Conservation (phyloP, 2,329 filamentous ascomycete genomes). For the Stemphylium beticola region DNA sequence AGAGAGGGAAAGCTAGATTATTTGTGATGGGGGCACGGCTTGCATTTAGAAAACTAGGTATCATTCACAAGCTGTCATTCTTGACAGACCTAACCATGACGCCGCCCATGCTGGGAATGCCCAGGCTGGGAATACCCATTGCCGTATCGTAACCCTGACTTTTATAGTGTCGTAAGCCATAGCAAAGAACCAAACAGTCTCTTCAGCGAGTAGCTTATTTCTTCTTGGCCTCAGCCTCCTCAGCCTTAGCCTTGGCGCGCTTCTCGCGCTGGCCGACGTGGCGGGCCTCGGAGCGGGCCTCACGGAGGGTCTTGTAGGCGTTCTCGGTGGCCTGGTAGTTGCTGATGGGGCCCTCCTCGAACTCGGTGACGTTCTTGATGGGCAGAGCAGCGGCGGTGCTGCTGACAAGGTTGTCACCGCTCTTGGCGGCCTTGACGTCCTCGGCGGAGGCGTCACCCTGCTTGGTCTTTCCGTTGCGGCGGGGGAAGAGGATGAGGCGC, state of each 20-base stretch:
- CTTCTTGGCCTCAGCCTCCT: conserved; percentile 79
- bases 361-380: conserved; percentile 72
- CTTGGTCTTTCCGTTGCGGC: conserved; percentile 91
- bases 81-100: conserved; percentile 46
- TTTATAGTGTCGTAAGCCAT: conserved; percentile 42
- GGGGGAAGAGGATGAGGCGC: conserved; percentile 96
- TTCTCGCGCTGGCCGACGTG: conserved; percentile 87
- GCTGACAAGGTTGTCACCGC: conserved; percentile 58
- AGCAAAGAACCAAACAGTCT: conserved; percentile 29
- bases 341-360: conserved; percentile 83
- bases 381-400: conserved; percentile 69
- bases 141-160: conserved; percentile 38
- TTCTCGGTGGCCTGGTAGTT: conserved; percentile 74
- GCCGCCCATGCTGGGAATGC: conserved; percentile 44
- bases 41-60: conserved; percentile 48
- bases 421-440: conserved; percentile 73
- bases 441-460: conserved; percentile 86
- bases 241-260: conserved; percentile 86
- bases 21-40: conserved; percentile 29
- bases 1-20: no score
- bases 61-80: conserved; percentile 46
- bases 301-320: conserved; percentile 85
- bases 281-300: conserved; percentile 82
- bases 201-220: conserved; percentile 65
- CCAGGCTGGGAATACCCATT: conserved; percentile 44